Base-by-base conservation (phyloP, 768 basidiomycete species). In the Coprinellus micaceus region DNA sequence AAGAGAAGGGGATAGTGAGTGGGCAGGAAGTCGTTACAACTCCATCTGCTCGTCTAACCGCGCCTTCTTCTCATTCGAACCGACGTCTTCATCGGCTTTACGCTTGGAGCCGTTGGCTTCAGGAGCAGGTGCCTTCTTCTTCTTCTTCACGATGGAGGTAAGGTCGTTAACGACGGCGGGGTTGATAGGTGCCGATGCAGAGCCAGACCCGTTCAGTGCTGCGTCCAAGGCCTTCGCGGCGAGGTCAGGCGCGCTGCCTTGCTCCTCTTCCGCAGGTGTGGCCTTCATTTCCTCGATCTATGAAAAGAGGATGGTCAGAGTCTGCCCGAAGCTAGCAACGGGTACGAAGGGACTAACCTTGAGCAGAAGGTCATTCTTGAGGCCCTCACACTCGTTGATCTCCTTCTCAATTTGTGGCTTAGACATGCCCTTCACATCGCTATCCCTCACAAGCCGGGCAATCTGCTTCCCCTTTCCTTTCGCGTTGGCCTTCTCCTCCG, bases 211-310 rank as follows among this genome's bases (percentile, higher is more conserved):
- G 55, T 86, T 88, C 25, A 93, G 76, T 58, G 88, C 90, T 47
- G 76, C 74, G 62, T 93, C 90, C 21, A 93, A 74, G 2, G 82
- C 88, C 60, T 79, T 83, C 15, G 87, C 87, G 19, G 75, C 90
- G 56, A 88, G 64, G n/a, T 79, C 86, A 2, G 88, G 88, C 1
- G 88, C 89, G 33, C 84, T 83, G 30, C 72, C 71, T 22, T 66
- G 69, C 1, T 76, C 65, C 7, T 75, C 66, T 15, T 91, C 82
- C 48, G 82, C 83, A 0, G 94, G 94, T 4, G 85, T 79, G 4
- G 85, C 83, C 71, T 91, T 95, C 29, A 97, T 77, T 63, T 98
- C 95, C 52, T 97, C 95, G 17, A 98, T 86, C 92, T 94, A 54
- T 26, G 25, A 58, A 36, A n/a, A 13, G 22, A 24, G 7, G 40